Base-by-base conservation (phyloP, 495 filamentous ascomycete genomes). In the Bathelium albidoporum region DNA sequence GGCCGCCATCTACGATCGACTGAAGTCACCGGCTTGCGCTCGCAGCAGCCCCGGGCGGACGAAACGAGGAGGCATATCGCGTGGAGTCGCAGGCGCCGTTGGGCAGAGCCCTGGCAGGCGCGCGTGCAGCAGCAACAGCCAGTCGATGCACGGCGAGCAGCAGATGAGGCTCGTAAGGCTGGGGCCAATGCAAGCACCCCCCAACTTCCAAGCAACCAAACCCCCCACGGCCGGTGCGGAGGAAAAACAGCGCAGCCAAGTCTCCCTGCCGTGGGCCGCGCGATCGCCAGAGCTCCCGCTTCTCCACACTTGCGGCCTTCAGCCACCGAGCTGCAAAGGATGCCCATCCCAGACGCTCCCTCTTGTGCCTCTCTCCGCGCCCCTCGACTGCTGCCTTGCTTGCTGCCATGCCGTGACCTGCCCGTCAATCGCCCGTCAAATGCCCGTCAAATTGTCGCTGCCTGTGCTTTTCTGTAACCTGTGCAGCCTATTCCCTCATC, bases 231-330 rank as follows among this genome's bases (percentile, higher is more conserved):
- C 44, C 44, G 44, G 44, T 22, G 44, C 44, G 44, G 44, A 49
- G 44, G 44, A 16, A 22, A 20, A 22, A n/a, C n/a, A n/a, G 11
- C 14, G 44, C 14, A 22, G 20, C 14, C 18, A 22, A 49, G 44
- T n/a, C 20, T 49, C 11, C 44, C 20, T 10, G 5, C 11, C 44
- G 5, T 5, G 34, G 34, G 5, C 34, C 34, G 5, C 34, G 5
- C 49, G 49, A 55, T 55, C 49, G 49, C 26, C 49, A 49, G 49
- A 55, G 9, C 9, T 55, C 49, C 49, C 49, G 49, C 49, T 55
- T 55, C 49, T 55, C 49, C 49, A 55, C 49, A 55, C 20, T 55
- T 24, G 20, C 49, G 9, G 24, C 49, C 34, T 5, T 5, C 34
- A 39, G 34, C 34, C 34, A 39, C 34, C 34, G 34, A 39, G 34